Percentiles rank a stretch among this genome's conserved stretches.
phyloP scores from a whole-genome alignment of 352 stramenopile genomes.

The Phytophthora sojae region DNA sequence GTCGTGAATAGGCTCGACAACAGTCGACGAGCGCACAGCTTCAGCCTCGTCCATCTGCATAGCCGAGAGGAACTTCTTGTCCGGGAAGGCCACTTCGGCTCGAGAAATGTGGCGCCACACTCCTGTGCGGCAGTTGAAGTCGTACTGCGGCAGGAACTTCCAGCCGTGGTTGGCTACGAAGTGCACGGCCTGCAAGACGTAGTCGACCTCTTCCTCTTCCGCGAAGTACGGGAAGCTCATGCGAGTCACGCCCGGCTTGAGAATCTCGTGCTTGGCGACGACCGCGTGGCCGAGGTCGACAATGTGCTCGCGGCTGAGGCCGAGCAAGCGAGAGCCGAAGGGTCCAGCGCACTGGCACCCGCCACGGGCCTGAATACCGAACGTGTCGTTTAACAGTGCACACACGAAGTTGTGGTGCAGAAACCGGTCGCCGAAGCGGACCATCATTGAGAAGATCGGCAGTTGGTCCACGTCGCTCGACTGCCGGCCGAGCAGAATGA shows the following conservation, averaged over 20 bases:
- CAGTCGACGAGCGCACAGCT: conserved; percentile 1
- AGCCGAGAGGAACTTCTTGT: conserved; percentile 29
- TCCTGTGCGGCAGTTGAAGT: conserved; percentile 94
- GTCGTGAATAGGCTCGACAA: conserved; percentile 21
- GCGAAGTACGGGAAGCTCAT: conserved; percentile 94
- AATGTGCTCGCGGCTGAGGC: conserved; percentile 78
- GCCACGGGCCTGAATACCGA: conserved; percentile 89
- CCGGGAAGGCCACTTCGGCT: conserved; percentile 21
- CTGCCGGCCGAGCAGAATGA: conserved; percentile 92
- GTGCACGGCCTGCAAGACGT: conserved; percentile 93
- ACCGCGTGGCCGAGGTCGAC: conserved; percentile 85
- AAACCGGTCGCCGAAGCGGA: conserved; percentile 88
- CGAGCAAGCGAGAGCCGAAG: conserved; percentile 93
- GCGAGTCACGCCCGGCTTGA: conserved; percentile 95
- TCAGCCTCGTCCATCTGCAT: conserved; percentile 26
- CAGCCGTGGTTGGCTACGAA: conserved; percentile 95
- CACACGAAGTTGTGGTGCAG: conserved; percentile 99
- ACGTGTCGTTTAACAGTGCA: conserved; percentile 97
- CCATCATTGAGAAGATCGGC: conserved; percentile 96
- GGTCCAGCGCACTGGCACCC: conserved; percentile 92
- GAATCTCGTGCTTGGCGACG: conserved; percentile 91
- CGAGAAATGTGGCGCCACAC: conserved; percentile 82
- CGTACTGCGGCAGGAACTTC: conserved; percentile 95
- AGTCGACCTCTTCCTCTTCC: conserved; percentile 87
- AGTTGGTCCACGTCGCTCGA: conserved; percentile 60